phyloP scores from a whole-genome alignment of 169 alveolate species.

The Cryptosporidium canis region DNA sequence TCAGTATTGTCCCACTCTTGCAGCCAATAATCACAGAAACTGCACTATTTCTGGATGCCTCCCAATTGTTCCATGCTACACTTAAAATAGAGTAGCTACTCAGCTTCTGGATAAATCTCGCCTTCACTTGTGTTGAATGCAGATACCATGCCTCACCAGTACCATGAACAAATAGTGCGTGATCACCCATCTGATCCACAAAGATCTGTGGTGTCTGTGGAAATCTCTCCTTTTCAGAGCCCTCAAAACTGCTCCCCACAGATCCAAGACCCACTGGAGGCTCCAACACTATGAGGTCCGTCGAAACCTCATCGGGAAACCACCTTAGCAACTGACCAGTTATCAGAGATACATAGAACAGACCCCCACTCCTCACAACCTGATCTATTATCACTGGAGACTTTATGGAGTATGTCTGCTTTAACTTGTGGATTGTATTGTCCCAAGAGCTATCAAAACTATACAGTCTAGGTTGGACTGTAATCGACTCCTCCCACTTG shows the following conservation, averaged over 20 bases:
- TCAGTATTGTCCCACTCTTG: slow-evolving; percentile 31
- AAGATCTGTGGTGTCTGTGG: slow-evolving; percentile 38
- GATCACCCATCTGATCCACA: slow-evolving; percentile 62
- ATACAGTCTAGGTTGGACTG: slow-evolving; percentile 42
- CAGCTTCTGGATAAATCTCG: slow-evolving; percentile 29
- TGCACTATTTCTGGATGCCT: slow-evolving; percentile 19
- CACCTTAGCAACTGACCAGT: slow-evolving; percentile 65
- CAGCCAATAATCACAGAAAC: slow-evolving; percentile 62
- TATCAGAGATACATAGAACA: slow-evolving; percentile 40
- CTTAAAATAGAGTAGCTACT: slow-evolving; percentile 49
- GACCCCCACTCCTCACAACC: slow-evolving; percentile 17
- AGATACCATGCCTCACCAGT: slow-evolving; percentile 70
- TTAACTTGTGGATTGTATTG: background rate
- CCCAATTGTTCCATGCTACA: slow-evolving; percentile 65
- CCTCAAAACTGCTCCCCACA: background rate
- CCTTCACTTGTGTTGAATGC: slow-evolving; percentile 33
- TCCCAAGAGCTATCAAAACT: slow-evolving; percentile 70
- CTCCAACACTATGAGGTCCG: slow-evolving; percentile 12
- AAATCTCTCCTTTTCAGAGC: background rate
- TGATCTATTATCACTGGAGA: slow-evolving; percentile 54
- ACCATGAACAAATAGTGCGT: slow-evolving; percentile 4
- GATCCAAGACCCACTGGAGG: slow-evolving; percentile 51
- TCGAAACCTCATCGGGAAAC: slow-evolving; percentile 53
- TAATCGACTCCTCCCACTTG: slow-evolving; percentile 18
- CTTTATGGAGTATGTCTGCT: slow-evolving; percentile 4